Evolutionary conservation across 2,329 filamentous ascomycete species (phyloP).

Genomic region (Thielaviopsis punctulata): DNA sequence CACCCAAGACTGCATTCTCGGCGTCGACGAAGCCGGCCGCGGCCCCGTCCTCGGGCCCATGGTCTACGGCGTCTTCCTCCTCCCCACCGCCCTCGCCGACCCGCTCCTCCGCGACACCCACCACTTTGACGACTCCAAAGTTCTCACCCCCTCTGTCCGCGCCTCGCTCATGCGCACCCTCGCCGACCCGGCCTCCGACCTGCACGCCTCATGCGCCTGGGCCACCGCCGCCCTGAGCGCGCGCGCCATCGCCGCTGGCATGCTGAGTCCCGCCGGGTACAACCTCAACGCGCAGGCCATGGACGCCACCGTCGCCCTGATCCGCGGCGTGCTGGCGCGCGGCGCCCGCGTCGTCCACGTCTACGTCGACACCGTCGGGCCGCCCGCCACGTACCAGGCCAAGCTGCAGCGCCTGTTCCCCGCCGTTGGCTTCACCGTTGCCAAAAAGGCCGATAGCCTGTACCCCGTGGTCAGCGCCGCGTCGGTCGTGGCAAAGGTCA

Average conservation of each 20-base stretch:
- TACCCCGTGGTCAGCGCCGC: conserved; percentile 90
- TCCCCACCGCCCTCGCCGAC: conserved; percentile 54
- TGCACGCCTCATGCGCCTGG: conserved; percentile 53
- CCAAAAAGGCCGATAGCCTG: conserved; percentile 81
- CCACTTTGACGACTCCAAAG: conserved; percentile 91
- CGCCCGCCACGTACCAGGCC: conserved; percentile 65
- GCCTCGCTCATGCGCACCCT: conserved; percentile 51
- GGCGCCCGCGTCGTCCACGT: conserved; percentile 78
- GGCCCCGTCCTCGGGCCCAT: conserved; percentile 79
- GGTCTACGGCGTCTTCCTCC: conserved; percentile 56
- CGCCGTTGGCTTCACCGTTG: conserved; percentile 53
- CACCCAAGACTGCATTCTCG: conserved; percentile 51
- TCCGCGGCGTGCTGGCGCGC: conserved; percentile 54
- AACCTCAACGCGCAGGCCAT: conserved; percentile 94
- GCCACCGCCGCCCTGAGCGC: conserved; percentile 68
- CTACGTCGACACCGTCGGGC: conserved; percentile 89
- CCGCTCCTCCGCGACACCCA: conserved; percentile 61
- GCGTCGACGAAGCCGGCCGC: conserved; percentile 85
- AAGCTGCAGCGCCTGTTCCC: conserved; percentile 76
- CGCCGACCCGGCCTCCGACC: conserved; percentile 42
- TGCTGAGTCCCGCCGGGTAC: conserved; percentile 55
- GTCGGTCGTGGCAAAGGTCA: conserved; percentile 91
- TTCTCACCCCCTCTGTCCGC: conserved; percentile 65
- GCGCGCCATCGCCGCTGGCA: conserved; percentile 61
- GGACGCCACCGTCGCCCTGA: conserved; percentile 75